A percentile compares a stretch with the other conserved stretches of the same genome.
Evolutionary conservation across 257 asterid species (phyloP).

Genomic region (Solanum dulcamara): DNA sequence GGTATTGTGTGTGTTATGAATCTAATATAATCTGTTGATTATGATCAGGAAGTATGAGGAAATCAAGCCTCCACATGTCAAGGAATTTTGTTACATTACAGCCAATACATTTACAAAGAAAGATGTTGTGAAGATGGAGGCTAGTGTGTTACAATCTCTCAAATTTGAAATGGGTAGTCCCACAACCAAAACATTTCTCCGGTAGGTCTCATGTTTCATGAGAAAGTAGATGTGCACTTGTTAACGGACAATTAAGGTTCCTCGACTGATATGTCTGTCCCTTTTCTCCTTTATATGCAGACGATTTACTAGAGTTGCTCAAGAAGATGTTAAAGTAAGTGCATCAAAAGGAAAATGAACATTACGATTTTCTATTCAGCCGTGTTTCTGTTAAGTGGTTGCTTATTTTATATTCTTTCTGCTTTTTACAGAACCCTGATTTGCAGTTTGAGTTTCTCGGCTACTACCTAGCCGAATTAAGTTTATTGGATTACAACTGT

Average conservation of each 20-base stretch:
- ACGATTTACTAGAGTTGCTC: conserved; percentile 37
- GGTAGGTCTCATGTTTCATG: neutral
- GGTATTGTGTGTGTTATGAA: neutral
- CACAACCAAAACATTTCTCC: neutral
- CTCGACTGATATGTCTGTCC: neutral
- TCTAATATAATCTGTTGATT: neutral
- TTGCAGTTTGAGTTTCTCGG: conserved; percentile 70
- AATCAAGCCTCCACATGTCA: conserved; percentile 66
- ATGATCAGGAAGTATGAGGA: conserved; percentile 79
- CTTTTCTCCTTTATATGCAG: neutral
- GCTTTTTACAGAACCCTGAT: conserved; percentile 28
- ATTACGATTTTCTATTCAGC: neutral
- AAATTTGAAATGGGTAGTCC: conserved; percentile 83
- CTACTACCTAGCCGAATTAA: conserved; percentile 68
- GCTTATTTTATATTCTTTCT: neutral
- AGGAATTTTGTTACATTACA: conserved; percentile 64
- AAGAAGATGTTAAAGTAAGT: conserved; percentile 46
- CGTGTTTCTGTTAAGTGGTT: neutral
- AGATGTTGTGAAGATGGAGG: conserved; percentile 81
- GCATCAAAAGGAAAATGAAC: neutral
- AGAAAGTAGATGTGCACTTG: neutral
- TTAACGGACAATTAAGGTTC: neutral
- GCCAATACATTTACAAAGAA: conserved; percentile 49
- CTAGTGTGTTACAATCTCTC: conserved; percentile 59
- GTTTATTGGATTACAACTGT: conserved; percentile 68